phyloP scores from a whole-genome alignment of 1,139 yeast species.

The Diutina scorzettiae region DNA sequence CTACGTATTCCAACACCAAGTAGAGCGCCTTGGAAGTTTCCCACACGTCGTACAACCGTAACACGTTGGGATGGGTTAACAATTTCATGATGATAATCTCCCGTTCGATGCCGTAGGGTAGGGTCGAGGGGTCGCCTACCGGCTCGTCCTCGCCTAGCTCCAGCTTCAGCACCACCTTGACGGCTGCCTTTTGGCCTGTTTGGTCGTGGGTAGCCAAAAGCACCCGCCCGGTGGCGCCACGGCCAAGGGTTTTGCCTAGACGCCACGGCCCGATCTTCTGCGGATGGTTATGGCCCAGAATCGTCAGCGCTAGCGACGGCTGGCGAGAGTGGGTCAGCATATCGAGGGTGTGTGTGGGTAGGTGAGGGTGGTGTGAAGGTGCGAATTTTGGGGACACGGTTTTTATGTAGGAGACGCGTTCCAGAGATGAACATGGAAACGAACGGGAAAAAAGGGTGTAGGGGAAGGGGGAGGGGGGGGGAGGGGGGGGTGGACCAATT shows the following conservation, averaged over 20 bases:
- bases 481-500: too few relatives aligned
- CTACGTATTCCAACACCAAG: slow-evolving; percentile 67
- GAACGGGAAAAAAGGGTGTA: too few relatives aligned
- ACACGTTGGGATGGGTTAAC: slow-evolving; percentile 63
- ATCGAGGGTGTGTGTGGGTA: slow-evolving; percentile 14
- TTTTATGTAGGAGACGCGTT: too few relatives aligned
- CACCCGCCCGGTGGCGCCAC: slow-evolving; percentile 77
- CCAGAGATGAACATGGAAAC: too few relatives aligned
- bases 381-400: too few relatives aligned
- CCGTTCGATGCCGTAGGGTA: slow-evolving; percentile 73
- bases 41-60: slow-evolving; percentile 73
- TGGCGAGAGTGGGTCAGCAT: slow-evolving; percentile 6
- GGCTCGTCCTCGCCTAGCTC: slow-evolving; percentile 32
- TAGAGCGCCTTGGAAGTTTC: slow-evolving; percentile 68
- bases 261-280: slow-evolving; percentile 68
- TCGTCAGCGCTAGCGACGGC: slow-evolving; percentile 6
- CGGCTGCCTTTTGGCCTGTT: slow-evolving; percentile 71
- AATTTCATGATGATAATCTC: slow-evolving; percentile 77
- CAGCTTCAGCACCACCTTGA: slow-evolving; percentile 64
- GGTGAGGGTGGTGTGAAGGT: slow-evolving; percentile 6
- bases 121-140: slow-evolving; percentile 27
- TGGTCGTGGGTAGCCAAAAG: slow-evolving; percentile 56
- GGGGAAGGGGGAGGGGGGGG: too few relatives aligned
- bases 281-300: slow-evolving; percentile 25
- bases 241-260: slow-evolving; percentile 65